Evolutionary conservation across 2,329 filamentous ascomycete genomes (phyloP).

Genomic region (Aspergillus sp.): DNA sequence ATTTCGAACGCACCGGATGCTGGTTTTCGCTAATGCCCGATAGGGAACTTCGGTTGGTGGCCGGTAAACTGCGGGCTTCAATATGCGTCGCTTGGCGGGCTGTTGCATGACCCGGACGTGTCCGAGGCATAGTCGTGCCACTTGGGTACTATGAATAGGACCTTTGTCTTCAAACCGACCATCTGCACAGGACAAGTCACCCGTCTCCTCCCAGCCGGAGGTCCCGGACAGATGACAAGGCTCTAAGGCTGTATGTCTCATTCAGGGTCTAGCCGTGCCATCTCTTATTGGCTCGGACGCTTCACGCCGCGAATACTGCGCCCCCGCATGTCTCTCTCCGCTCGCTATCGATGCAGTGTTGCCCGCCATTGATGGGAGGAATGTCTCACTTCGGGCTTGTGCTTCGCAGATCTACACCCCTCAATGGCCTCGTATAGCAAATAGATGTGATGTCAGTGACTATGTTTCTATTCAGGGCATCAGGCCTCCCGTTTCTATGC

Average conservation of each 20-base stretch:
- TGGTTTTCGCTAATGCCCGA: not conserved
- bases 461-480: slow-evolving; percentile 6
- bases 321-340: slow-evolving; percentile 10
- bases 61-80: not conserved
- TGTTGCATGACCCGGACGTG: not conserved
- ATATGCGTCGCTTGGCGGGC: not conserved
- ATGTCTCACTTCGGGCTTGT: slow-evolving; percentile 4
- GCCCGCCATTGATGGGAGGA: slow-evolving; percentile 1
- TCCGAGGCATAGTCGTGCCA: not conserved
- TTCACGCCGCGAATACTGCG: not conserved
- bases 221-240: not conserved
- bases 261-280: not conserved
- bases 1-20: not conserved
- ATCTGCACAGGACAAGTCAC: slow-evolving; percentile 5
- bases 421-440: not conserved
- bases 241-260: slow-evolving; percentile 12
- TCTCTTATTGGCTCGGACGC: slow-evolving; percentile 1
- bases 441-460: not conserved
- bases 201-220: not conserved
- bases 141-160: slow-evolving; percentile 3
- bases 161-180: not conserved
- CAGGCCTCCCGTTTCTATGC: slow-evolving; percentile 1
- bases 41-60: not conserved
- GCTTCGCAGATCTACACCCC: slow-evolving; percentile 6
- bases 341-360: slow-evolving; percentile 4